phyloP scores from a whole-genome alignment of 2,329 filamentous ascomycete genomes.

The Sordariomycetes sp. region DNA sequence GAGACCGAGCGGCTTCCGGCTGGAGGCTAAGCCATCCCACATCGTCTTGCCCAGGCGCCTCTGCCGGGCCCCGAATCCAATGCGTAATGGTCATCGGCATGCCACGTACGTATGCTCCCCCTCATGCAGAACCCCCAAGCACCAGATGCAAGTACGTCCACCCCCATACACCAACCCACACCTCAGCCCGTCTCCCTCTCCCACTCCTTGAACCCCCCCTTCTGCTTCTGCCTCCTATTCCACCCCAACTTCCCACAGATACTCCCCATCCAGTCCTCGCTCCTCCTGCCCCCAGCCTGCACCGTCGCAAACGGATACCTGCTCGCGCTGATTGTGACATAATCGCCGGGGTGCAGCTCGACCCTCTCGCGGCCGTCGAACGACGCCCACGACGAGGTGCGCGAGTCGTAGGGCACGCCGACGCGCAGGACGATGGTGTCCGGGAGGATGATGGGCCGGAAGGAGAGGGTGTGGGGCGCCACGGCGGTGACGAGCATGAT shows the following conservation, averaged over 20 bases:
- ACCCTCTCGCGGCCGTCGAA: constrained; percentile 87
- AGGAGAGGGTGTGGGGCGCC: constrained; percentile 87
- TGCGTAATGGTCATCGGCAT: background rate
- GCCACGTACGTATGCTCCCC: background rate
- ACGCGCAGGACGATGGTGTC: constrained; percentile 90
- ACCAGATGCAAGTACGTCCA: background rate
- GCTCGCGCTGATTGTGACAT: constrained; percentile 72
- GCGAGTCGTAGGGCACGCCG: constrained; percentile 87
- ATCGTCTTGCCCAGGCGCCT: no score
- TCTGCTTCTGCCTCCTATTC: constrained; percentile 71
- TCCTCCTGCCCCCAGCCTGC: constrained; percentile 51
- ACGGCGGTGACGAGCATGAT: constrained; percentile 92
- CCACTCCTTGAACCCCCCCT: constrained; percentile 20
- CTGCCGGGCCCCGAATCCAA: no score
- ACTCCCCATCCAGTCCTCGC: constrained; percentile 73
- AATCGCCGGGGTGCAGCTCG: constrained; percentile 68
- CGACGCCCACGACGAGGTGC: constrained; percentile 89
- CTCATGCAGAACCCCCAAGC: background rate
- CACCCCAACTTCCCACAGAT: constrained; percentile 68
- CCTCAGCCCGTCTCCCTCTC: background rate
- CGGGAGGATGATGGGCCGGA: constrained; percentile 90
- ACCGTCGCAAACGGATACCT: constrained; percentile 71
- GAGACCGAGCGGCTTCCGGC: no score
- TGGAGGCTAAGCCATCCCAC: no score
- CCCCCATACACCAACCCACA: background rate